phyloP scores from a whole-genome alignment of 345 rosid genomes.

The Populus nigra region DNA sequence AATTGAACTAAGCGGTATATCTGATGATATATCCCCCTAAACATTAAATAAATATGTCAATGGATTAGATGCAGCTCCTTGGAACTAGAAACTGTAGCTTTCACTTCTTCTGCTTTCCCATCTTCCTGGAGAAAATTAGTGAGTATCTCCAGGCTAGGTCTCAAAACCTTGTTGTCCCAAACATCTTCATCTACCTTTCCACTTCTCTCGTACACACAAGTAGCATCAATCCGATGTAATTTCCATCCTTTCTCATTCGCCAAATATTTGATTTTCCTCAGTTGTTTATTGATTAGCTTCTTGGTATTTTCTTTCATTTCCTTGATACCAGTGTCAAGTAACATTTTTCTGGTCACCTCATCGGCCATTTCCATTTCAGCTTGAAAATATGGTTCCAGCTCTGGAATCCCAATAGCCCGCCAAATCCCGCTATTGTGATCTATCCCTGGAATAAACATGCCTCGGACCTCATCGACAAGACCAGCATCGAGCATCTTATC shows the following conservation, averaged over 20 bases:
- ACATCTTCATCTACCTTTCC: neutral
- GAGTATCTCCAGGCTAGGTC: neutral
- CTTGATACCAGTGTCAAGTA: slow-evolving; percentile 32
- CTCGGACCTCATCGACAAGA: slow-evolving; percentile 34
- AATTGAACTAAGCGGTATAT: too few relatives aligned
- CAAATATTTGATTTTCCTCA: slow-evolving; percentile 33
- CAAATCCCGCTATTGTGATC: slow-evolving; percentile 32
- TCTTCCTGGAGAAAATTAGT: neutral
- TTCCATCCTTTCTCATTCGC: slow-evolving; percentile 34
- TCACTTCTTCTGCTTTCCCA: too few relatives aligned
- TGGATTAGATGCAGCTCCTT: too few relatives aligned
- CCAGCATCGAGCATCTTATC: slow-evolving; percentile 45
- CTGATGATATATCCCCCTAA: too few relatives aligned
- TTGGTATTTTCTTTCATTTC: slow-evolving; percentile 42
- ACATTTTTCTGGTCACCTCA: slow-evolving; percentile 14
- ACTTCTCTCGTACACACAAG: slow-evolving; percentile 10
- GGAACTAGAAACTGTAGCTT: too few relatives aligned
- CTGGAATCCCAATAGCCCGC: slow-evolving; percentile 45
- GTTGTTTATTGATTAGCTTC: slow-evolving; percentile 29
- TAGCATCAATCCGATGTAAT: slow-evolving; percentile 43
- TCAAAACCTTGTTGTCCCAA: slow-evolving; percentile 9
- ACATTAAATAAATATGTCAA: too few relatives aligned
- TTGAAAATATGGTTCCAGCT: slow-evolving; percentile 32
- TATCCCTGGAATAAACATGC: slow-evolving; percentile 16
- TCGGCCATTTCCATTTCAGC: neutral